Base-by-base conservation (phyloP, 768 basidiomycete species). In the Rubroboletus satanas region DNA sequence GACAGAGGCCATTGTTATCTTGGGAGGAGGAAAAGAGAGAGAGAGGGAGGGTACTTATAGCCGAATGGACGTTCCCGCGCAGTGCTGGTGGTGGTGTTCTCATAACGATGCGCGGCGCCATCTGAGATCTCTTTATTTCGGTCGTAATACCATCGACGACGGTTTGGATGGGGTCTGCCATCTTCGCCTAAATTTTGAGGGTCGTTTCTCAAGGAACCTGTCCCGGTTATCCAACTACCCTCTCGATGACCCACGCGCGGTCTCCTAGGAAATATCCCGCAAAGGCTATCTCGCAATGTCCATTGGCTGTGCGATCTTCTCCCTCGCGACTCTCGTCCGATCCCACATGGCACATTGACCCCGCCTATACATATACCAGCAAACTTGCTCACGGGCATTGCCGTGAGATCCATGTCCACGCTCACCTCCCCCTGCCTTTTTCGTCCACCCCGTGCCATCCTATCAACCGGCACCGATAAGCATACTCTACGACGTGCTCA, bases 171-270 rank as follows among this genome's bases (percentile, higher is more conserved):
- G 42, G 29, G 17, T 51, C 44, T 49, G 28, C 29, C 45, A 32
- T 48, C 43, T n/a, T 67, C 68, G 66, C 62, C 35, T 71, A 71
- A 69, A 62, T 66, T 70, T 69, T 48, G 63, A 55, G 70, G 69
- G 59, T 60, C 5, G 33, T 56, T 61, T 59, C 59, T 23, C 33
- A 48, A 36, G 18, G 14, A 26, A n/a, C 45, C 45, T 17, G 45
- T 36, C 33, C 39, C 52, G 53, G 42, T 44, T 33, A 54, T 52
- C 43, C 53, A 52, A 43, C 43, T 47, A 8, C 45, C 47, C 51
- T 33, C 42, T 44, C 45, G 37, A 43, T 39, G 28, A 44, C 58
- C 50, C 63, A 56, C 59, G 63, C 68, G 63, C 69, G 69, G 68
- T 65, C 62, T 69, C 69, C 69, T 65, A 65, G 69, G 67, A 65